Base-by-base conservation (phyloP, 2,329 filamentous ascomycete species). In the Piedraia hortae region DNA sequence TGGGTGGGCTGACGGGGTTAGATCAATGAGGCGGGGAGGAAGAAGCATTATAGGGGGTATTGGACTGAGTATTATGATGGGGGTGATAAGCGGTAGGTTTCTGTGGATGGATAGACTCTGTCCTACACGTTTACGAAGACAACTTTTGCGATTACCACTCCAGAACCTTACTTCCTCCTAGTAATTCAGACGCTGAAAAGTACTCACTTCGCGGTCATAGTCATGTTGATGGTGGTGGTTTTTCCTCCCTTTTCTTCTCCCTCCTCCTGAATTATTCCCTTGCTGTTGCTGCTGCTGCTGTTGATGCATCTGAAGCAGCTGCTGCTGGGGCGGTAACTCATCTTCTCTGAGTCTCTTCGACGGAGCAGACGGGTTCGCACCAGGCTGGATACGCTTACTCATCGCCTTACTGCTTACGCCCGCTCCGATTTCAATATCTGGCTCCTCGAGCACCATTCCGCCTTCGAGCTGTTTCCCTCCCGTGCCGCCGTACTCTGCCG, bases 351-450 rank as follows among this genome's bases (percentile, higher is more conserved):
- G n/a, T n/a, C 14, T 12, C 12, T n/a, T n/a, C 14, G 9, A 20
- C 5, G 12, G 10, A 4, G 25, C 24, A 15, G 29, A 25, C 9
- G 30, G 28, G 3, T 32, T 34, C 36, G 44, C 27, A 33, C 39
- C 34, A 12, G 42, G 42, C 4, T 34, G 30, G 15, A 45, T 37
- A 16, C 40, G 39, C 28, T 41, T 41, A 28, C 37, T 43, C 43
- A 44, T 46, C 6, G 42, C 43, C 54, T 97, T 97, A 19, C 78
- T 91, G 10, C 80, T 91, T 8, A 97, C 88, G 25, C 85, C 85
- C 10, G 82, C 80, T 23, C 85, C 85, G 26, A 97, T 97, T 47
- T 97, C 85, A 36, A 97, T 97, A 41, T 97, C 85, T 3, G 85
- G 85, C 47, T 97, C 85, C 43, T 97, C 85, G 12, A 97, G 72